Conservation (phyloP, 2,329 filamentous ascomycete species). For the Neoscytalidium dimidiatum region DNA sequence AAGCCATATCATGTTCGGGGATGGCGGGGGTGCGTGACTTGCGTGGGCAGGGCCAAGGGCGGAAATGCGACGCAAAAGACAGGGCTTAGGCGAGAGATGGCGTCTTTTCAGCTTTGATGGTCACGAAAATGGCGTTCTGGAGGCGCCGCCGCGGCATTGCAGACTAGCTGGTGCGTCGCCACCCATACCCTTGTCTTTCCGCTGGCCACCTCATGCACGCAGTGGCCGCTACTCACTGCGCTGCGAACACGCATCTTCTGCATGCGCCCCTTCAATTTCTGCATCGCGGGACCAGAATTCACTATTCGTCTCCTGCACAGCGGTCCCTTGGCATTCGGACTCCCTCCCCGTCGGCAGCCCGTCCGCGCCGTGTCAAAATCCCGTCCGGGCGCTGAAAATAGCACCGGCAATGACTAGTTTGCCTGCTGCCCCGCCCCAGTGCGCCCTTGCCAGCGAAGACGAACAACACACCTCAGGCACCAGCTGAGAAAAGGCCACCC, state of each 20-base stretch:
- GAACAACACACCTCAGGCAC: neutral
- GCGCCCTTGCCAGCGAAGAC: neutral
- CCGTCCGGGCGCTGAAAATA: neutral
- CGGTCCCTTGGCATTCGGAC: neutral
- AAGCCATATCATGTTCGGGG: conserved; percentile 5
- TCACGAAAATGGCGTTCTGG: conserved; percentile 13
- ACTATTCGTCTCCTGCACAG: neutral
- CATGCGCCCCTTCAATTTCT: neutral
- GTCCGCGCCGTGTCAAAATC: neutral
- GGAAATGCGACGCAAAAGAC: conserved; percentile 3
- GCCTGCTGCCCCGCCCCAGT: neutral
- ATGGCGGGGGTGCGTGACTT: conserved; percentile 10
- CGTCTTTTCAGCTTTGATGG: conserved; percentile 17
- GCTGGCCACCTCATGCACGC: neutral
- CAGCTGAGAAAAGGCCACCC: neutral
- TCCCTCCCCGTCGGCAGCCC: neutral
- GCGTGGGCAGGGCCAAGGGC: neutral
- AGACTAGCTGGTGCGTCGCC: neutral
- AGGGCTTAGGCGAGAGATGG: conserved; percentile 11
- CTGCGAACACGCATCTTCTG: neutral
- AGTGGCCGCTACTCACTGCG: neutral
- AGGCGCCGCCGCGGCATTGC: conserved; percentile 4
- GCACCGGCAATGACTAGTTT: neutral
- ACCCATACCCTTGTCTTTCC: no score
- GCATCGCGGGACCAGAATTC: neutral